Percentiles rank a stretch among this genome's conserved stretches.
Evolutionary conservation across 805 yeast genomes (phyloP).

Genomic region (Starmerella stigmatis): DNA sequence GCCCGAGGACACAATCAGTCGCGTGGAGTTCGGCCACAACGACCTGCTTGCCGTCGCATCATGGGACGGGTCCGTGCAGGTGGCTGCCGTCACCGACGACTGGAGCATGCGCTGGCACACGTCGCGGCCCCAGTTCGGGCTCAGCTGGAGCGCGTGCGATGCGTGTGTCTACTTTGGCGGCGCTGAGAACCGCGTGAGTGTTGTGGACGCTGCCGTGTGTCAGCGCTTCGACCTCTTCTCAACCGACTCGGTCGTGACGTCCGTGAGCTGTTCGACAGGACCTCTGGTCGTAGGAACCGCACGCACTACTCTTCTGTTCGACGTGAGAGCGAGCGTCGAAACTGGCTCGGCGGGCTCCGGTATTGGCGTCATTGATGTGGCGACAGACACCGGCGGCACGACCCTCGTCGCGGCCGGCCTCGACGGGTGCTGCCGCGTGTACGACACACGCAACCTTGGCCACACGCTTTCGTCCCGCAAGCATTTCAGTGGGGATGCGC

Average conservation of each 20-base stretch:
- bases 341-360: neutral
- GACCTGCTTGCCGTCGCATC: conserved; percentile 11
- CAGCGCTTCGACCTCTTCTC: neutral
- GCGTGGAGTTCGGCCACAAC: neutral
- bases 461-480: neutral
- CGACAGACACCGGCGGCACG: neutral
- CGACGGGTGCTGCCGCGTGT: neutral
- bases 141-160: conserved; percentile 1
- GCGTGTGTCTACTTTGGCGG: conserved; percentile 12
- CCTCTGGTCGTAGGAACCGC: neutral
- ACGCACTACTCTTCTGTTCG: too few relatives aligned
- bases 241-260: neutral
- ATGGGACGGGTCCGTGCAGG: conserved; percentile 14
- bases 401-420: neutral
- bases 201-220: neutral
- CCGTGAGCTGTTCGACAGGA: neutral
- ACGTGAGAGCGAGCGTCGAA: too few relatives aligned
- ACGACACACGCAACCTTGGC: neutral
- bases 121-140: conserved; percentile 12
- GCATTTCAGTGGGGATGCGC: neutral
- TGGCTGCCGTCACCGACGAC: neutral
- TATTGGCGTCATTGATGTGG: neutral
- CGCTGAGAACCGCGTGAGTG: conserved; percentile 6
- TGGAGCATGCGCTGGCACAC: neutral
- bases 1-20: neutral